These are phyloP conservation scores for Rhodosporidiobolus sp. DNA, from an alignment of 768 basidiomycete species.

Conservation along the genomic window DNA sequence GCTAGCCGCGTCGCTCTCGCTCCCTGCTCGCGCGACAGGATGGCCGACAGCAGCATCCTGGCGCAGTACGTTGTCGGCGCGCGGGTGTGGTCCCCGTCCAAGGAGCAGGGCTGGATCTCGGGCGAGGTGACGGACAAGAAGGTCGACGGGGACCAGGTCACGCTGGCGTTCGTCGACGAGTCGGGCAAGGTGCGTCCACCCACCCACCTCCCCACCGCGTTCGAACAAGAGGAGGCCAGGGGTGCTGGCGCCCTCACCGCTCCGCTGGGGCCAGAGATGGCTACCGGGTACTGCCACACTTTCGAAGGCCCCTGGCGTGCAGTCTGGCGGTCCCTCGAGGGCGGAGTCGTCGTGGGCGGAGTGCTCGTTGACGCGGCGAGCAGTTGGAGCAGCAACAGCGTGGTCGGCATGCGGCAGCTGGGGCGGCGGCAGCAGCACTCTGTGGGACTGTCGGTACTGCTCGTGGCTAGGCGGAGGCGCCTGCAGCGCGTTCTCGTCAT, in stretches of 20 bases:
- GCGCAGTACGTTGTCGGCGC: slow-evolving; percentile 9
- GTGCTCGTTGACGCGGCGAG: neutral
- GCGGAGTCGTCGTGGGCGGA: neutral
- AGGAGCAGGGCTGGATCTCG: slow-evolving; percentile 89
- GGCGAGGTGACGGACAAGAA: slow-evolving; percentile 71
- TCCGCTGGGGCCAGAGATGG: too few species aligned
- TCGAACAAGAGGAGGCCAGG: neutral
- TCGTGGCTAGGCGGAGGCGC: too few species aligned
- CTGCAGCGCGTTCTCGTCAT: neutral
- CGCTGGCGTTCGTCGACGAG: slow-evolving; percentile 81
- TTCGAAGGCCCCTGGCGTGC: too few species aligned
- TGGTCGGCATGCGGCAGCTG: too few species aligned
- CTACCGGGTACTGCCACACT: too few species aligned
- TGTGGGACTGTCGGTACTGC: neutral
- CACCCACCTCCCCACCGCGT: neutral
- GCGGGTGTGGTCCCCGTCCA: slow-evolving; percentile 70
- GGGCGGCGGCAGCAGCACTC: neutral
- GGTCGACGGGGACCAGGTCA: slow-evolving; percentile 69
- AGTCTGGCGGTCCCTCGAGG: too few species aligned
- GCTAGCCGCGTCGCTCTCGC: neutral
- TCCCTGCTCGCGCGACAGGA: slow-evolving; percentile 3
- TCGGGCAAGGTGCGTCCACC: slow-evolving; percentile 71
- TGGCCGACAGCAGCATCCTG: too few species aligned
- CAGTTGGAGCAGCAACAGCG: neutral
- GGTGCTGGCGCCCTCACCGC: too few species aligned